Evolutionary conservation across 1,139 yeast genomes (phyloP), one percentile per base, ranked within the genome.

Genomic region (Pichia sp.): DNA sequence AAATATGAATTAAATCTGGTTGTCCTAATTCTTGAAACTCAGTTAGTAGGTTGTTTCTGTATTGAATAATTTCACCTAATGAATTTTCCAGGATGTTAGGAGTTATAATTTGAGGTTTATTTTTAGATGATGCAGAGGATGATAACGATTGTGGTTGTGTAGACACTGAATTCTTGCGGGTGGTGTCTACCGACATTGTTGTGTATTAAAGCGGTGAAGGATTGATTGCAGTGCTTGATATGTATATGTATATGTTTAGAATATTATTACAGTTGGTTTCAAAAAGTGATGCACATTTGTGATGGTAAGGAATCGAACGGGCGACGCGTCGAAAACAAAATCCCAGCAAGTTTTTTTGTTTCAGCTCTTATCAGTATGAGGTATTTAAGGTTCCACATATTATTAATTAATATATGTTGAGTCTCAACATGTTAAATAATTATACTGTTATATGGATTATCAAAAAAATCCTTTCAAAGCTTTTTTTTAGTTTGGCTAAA

Each of bases 1-100:
- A 72, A 29, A 82, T 64, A 64, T 87, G 95, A 49, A 95, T 87
- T 58, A 93, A 73, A 71, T 93, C 98, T 8, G 96, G 91, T 0
- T 96, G 96, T 0, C 99, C 99, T 50, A 93, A 68, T 53, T 79
- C 84, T 51, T 50, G 58, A 44, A 62, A 58, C 25, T 61, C 61
- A 0, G 62, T 50, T 27, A 69, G 44, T 4, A 60, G 48, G 18
- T 55, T 54, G 6, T 65, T 59, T 44, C 73, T 58, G n/a, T 58
- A 56, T 28, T 61, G 60, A 11, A 70, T 53, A 6, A 66, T 58
- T 28, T 67, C 70, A 1, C 69, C 69, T n/a, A 66, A 57, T 31
- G 55, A 48, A 18, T 49, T 54, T 50, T 70, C 73, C n/a, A 56
- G 53, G 16, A 68, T 66, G 36, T 50, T 53, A 1, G 72, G 71